A percentile compares a stretch with the other conserved stretches of the same genome.
Conservation (phyloP, 2,329 filamentous ascomycete species). For the Botrytis aclada region DNA sequence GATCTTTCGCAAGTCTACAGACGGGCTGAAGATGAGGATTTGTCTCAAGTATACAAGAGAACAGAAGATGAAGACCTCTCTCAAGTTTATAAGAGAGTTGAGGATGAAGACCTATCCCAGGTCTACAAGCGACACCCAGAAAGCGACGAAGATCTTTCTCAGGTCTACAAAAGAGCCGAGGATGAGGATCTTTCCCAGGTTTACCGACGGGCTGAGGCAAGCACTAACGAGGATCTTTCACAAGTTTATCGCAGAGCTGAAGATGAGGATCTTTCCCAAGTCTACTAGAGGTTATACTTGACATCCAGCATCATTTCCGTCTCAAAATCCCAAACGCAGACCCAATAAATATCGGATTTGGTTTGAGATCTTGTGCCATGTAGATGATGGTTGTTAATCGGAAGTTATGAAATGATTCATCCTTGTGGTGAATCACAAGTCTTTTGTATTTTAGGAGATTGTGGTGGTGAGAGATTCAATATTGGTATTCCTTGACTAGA, state of each 20-base stretch:
- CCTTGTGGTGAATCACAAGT: neutral
- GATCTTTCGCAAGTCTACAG: too few relatives aligned
- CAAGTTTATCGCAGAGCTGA: neutral
- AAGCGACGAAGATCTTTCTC: neutral
- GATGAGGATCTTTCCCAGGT: neutral
- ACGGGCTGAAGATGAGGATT: neutral
- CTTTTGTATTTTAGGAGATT: neutral
- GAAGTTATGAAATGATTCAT: neutral
- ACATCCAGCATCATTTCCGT: neutral
- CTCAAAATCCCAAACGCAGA: neutral
- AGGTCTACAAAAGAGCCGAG: neutral
- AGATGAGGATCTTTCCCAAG: neutral
- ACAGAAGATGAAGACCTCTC: neutral
- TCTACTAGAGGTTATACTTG: neutral
- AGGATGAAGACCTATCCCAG: neutral
- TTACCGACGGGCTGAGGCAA: neutral
- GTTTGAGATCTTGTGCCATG: too few relatives aligned
- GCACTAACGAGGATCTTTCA: neutral
- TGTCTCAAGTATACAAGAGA: neutral
- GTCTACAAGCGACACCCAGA: neutral
- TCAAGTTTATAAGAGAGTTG: neutral
- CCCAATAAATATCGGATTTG: neutral
- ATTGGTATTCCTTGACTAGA: neutral
- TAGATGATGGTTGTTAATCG: neutral
- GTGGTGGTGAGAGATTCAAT: too few relatives aligned